Evolutionary conservation across 2,329 filamentous ascomycete species (phyloP), one percentile per base, ranked within the genome.

Genomic region (Penicillium crustosum): DNA sequence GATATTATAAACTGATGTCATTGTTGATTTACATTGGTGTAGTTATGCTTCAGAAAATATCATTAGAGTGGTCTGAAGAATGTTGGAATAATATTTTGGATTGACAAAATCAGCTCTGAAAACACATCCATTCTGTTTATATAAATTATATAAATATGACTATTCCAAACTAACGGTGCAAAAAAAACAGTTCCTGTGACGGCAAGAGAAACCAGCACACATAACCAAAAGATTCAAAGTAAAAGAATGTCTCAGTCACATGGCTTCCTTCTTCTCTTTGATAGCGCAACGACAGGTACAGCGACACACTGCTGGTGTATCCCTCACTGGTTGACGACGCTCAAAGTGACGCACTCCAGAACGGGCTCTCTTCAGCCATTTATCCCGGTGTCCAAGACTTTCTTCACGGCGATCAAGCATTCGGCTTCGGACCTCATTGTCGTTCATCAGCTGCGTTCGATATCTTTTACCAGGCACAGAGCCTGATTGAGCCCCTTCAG

Each of bases 381-480:
- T 63, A 59, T 70, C 68, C 27, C 68, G 66, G 15, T 59, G 61
- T 44, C 66, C 64, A 52, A 71, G 53, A 19, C 62, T 55, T 38
- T 67, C 65, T 50, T 70, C 68, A 29, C 68, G 67, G 15, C 68
- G 62, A 27, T 67, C 64, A 38, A 73, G 66, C 45, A 71, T 63
- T 36, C 66, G 69, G 47, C 55, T 66, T 9, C 70, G 66, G 27
- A 69, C 57, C 31, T 71, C 68, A 54, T 70, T 44, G 15, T 61
- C 62, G 41, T 60, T 55, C 6, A 65, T 62, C 19, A 52, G 33
- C 8, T 62, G 55, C 21, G 58, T 59, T 15, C 56, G 53, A 55
- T 60, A 61, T 23, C 25, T 60, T 29, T 49, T 61, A 19, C 49
- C 42, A n/a, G 54, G 19, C 12, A 19, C 21, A 4, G 35, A 42